A percentile compares a stretch with the other conserved stretches of the same genome.
phyloP scores from a whole-genome alignment of 495 filamentous ascomycete species.

The Beverwykella pulmonaria region DNA sequence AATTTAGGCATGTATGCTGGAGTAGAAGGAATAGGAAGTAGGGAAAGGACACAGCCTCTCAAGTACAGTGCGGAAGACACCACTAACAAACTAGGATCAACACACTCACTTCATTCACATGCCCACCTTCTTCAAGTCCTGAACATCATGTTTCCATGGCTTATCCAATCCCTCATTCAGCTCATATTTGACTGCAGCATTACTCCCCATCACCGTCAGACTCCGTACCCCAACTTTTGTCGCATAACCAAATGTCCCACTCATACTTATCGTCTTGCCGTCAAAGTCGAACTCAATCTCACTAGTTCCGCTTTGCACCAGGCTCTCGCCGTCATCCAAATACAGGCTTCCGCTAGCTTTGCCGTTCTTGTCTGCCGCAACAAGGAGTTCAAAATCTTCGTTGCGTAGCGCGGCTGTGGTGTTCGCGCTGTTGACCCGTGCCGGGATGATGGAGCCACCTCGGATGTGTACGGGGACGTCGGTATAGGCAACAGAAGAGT shows the following conservation, averaged over 20 bases:
- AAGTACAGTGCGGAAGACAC: not conserved
- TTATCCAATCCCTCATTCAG: slow-evolving; percentile 25
- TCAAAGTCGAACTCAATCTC: slow-evolving; percentile 28
- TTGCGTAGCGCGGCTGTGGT: slow-evolving; percentile 71
- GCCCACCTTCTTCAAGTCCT: not conserved
- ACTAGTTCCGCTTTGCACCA: slow-evolving; percentile 37
- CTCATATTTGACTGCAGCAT: slow-evolving; percentile 11
- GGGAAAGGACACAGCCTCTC: too few species aligned
- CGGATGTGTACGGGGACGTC: slow-evolving; percentile 74
- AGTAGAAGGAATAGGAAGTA: too few species aligned
- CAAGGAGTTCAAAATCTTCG: slow-evolving; percentile 68
- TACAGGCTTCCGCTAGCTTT: slow-evolving; percentile 55
- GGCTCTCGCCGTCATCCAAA: slow-evolving; percentile 51
- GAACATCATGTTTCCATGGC: not conserved
- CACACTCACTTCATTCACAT: not conserved
- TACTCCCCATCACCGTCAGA: slow-evolving; percentile 11
- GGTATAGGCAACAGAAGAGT: slow-evolving; percentile 60
- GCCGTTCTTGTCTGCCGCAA: slow-evolving; percentile 61
- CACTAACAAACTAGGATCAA: not conserved
- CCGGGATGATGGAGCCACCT: slow-evolving; percentile 70
- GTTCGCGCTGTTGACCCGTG: slow-evolving; percentile 62
- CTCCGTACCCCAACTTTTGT: slow-evolving; percentile 24
- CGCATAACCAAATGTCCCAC: slow-evolving; percentile 17
- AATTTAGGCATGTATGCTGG: too few species aligned
- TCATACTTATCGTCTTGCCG: slow-evolving; percentile 5